Conservation (phyloP, 2,329 filamentous ascomycete genomes). For the Zarea fungicola region DNA sequence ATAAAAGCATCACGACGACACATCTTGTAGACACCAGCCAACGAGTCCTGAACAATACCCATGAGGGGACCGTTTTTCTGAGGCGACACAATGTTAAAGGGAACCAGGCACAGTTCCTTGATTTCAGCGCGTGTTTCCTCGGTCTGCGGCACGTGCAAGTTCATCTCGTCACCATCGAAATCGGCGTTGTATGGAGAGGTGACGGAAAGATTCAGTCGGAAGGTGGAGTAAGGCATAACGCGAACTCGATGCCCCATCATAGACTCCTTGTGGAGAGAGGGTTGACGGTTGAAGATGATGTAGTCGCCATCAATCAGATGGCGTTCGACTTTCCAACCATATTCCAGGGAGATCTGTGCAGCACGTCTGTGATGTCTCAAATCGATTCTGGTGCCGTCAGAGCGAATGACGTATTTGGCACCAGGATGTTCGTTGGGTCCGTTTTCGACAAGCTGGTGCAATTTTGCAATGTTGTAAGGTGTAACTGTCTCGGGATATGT, state of each 20-base stretch:
- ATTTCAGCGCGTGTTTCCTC: constrained; percentile 96
- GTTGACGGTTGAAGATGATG: constrained; percentile 99
- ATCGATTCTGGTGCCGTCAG: constrained; percentile 91
- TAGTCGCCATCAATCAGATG: constrained; percentile 95
- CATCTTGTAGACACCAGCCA: constrained; percentile 96
- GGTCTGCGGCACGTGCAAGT: constrained; percentile 96
- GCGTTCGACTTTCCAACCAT: constrained; percentile 98
- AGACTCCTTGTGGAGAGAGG: constrained; percentile 97
- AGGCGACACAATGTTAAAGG: constrained; percentile 94
- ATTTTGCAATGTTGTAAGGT: constrained; percentile 91
- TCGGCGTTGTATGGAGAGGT: constrained; percentile 99
- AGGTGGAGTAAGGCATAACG: constrained; percentile 99
- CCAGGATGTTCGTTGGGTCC: constrained; percentile 93
- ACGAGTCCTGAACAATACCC: constrained; percentile 98
- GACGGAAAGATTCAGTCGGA: constrained; percentile 93
- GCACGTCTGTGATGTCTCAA: constrained; percentile 87
- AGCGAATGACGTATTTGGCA: constrained; percentile 92
- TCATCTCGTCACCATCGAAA: constrained; percentile 99
- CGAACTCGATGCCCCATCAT: constrained; percentile 99
- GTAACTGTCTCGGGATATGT: constrained; percentile 98
- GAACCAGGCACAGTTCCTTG: constrained; percentile 93
- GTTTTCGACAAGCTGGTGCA: constrained; percentile 85
- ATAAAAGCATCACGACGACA: constrained; percentile 89
- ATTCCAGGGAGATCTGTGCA: constrained; percentile 79
- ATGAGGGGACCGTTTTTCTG: constrained; percentile 96